Evolutionary conservation across 1,284 basidiomycete species (phyloP), one percentile per base, ranked within the genome.

Genomic region (Pseudozyma sp.): DNA sequence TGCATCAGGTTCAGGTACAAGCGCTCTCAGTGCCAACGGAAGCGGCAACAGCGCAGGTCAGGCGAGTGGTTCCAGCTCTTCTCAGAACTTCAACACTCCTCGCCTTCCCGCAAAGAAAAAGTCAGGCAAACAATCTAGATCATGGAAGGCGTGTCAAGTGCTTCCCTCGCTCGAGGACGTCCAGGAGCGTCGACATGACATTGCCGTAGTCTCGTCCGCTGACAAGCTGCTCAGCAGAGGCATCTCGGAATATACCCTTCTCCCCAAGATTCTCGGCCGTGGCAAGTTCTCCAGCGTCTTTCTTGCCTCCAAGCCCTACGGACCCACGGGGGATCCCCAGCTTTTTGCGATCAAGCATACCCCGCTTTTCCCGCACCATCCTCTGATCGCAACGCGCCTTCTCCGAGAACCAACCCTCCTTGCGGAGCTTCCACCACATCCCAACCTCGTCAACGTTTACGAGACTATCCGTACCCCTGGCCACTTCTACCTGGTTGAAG

Each of bases 401-500:
- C 81, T 89, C 0, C 86, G 89, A 34, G 88, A 89, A 62, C 88
- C 89, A 0, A 87, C 86, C 0, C 85, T 89, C 14, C 83, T 89
- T 14, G 87, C 88, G 1, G 87, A 89, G 76, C 83, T 89, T 1
- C 86, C 87, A 0, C 87, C 87, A 1, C 88, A 89, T 78, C 88
- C 88, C 1, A 88, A 88, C 70, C 84, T 89, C 25, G 87, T 89
- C 67, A 85, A 86, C 44, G 88, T 89, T 3, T 86, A 87, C 67
- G 88, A 88, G 40, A 88, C 87, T 53, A 86, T 89, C 31, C 81
- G 88, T 5, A 89, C 89, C 0, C 85, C 87, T 5, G 88, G 87
- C 2, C 88, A 89, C 76, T 89, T 89, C 73, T 89, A 89, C 79
- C 87, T 89, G n/a, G 86, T 89, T 56, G 88, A 87, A 54, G 88